Conservation (phyloP, 331 rosid genomes). For the Telfairia occidentalis region DNA sequence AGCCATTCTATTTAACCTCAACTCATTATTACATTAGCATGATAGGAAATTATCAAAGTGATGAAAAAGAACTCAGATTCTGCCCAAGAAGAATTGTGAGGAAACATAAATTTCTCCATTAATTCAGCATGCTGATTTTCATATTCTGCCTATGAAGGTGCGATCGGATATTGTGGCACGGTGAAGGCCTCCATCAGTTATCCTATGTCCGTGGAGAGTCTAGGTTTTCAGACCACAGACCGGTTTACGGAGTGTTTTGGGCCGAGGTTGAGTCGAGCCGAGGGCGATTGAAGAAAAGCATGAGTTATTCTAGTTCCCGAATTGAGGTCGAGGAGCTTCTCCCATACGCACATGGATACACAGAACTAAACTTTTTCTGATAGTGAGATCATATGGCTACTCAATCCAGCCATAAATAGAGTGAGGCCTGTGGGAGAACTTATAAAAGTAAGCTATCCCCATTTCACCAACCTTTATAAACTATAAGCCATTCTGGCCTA, state of each 20-base stretch:
- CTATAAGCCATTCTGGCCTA: background rate
- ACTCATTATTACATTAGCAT: background rate
- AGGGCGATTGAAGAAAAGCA: slow-evolving; percentile 70
- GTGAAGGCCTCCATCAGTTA: slow-evolving; percentile 91
- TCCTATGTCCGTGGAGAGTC: slow-evolving; percentile 97
- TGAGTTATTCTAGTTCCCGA: slow-evolving; percentile 75
- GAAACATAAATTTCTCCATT: background rate
- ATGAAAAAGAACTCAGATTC: background rate
- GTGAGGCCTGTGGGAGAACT: background rate
- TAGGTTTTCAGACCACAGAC: slow-evolving; percentile 90
- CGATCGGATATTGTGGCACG: slow-evolving; percentile 93
- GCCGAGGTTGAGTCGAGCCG: slow-evolving; percentile 91
- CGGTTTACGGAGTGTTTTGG: slow-evolving; percentile 85
- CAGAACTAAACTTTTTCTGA: slow-evolving; percentile 89
- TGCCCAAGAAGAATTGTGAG: background rate
- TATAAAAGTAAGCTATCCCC: slow-evolving; percentile 7
- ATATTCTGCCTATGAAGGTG: slow-evolving; percentile 47
- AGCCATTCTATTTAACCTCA: background rate
- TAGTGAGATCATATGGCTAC: slow-evolving; percentile 20
- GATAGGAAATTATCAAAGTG: background rate
- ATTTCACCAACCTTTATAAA: slow-evolving; percentile 16
- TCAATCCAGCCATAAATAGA: slow-evolving; percentile 17
- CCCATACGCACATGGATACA: slow-evolving; percentile 86
- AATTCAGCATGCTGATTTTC: slow-evolving; percentile 14
- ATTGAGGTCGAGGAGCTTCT: slow-evolving; percentile 86